Conservation (phyloP, 208 protist genomes). For the Histomonas meleagridis region DNA sequence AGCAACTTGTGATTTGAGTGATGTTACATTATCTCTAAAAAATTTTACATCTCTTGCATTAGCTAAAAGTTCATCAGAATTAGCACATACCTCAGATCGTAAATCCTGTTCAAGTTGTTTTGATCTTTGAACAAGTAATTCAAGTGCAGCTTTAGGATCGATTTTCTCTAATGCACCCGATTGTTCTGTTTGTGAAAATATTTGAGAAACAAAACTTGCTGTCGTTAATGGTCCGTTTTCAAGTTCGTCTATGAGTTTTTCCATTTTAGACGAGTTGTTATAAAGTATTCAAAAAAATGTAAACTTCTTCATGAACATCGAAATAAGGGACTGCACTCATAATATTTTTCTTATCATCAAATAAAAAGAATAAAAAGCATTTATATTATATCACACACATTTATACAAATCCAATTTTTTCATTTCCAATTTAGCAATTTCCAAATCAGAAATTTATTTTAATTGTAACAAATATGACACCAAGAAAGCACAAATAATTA, state of each 20-base stretch:
- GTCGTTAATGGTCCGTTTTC: neutral
- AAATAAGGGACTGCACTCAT: too few species aligned
- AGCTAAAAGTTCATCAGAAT: neutral
- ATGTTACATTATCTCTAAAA: neutral
- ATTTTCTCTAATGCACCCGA: neutral
- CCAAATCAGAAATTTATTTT: too few species aligned
- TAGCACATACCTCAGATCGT: neutral
- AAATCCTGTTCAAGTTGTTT: neutral
- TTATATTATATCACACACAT: too few species aligned
- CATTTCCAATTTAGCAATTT: too few species aligned
- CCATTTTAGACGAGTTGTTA: too few species aligned
- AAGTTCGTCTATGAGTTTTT: neutral
- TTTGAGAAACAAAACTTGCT: neutral
- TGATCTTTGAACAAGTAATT: neutral
- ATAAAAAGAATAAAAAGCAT: too few species aligned
- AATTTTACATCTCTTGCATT: conserved; percentile 31
- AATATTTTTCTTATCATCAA: too few species aligned
- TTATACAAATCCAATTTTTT: too few species aligned
- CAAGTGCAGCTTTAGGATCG: neutral
- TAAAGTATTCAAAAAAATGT: too few species aligned
- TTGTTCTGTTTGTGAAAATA: neutral
- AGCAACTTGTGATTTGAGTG: neutral
- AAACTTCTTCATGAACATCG: too few species aligned
- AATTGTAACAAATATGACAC: too few species aligned
- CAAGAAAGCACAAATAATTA: too few species aligned